A percentile compares a stretch with the other conserved stretches of the same genome.
Evolutionary conservation across 129 eudicot genomes (phyloP).

Genomic region (Lonicera japonica): DNA sequence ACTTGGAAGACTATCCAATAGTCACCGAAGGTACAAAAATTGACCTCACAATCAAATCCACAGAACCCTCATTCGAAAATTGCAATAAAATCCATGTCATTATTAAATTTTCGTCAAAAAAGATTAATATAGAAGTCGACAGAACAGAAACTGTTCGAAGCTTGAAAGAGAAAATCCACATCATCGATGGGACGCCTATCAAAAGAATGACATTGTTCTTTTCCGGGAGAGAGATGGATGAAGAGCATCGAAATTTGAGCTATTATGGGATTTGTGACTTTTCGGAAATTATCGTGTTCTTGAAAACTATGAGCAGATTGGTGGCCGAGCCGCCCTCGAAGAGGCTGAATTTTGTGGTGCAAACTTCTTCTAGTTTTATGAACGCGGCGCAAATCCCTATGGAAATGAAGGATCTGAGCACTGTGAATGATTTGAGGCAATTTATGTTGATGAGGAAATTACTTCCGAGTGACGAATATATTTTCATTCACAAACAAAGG

Average conservation of each 20-base stretch:
- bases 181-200: constrained; percentile 74
- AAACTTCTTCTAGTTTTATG: constrained; percentile 60
- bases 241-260: constrained; percentile 57
- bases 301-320: constrained; percentile 38
- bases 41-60: constrained; percentile 34
- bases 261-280: constrained; percentile 55
- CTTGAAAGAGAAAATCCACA: constrained; percentile 84
- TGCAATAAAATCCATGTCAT: constrained; percentile 37
- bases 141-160: constrained; percentile 68
- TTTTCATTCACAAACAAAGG: constrained; percentile 84
- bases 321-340: constrained; percentile 57
- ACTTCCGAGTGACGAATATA: constrained; percentile 71
- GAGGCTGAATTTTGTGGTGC: constrained; percentile 57
- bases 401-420: constrained; percentile 65
- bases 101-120: constrained; percentile 55
- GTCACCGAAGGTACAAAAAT: constrained; percentile 67
- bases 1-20: constrained; percentile 73
- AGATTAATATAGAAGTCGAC: constrained; percentile 52
- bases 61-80: constrained; percentile 13
- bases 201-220: constrained; percentile 57
- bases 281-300: constrained; percentile 54
- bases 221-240: constrained; percentile 57
- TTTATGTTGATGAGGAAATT: constrained; percentile 34
- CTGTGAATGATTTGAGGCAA: constrained; percentile 47
- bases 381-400: constrained; percentile 56